phyloP scores from a whole-genome alignment of 495 filamentous ascomycete species.

The Neurospora tetraspora region DNA sequence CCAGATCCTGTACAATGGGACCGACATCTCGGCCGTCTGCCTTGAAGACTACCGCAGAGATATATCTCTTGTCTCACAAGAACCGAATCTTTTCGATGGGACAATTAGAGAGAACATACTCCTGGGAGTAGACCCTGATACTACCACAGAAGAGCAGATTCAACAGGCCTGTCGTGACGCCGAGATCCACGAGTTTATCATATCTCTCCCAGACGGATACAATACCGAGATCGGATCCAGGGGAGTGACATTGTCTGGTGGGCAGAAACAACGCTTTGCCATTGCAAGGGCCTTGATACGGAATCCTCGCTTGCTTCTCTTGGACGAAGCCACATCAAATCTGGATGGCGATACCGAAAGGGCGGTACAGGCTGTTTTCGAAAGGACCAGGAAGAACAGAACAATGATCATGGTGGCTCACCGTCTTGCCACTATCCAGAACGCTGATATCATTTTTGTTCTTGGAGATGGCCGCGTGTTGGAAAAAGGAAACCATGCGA shows the following conservation, averaged over 20 bases:
- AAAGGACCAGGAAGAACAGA: slow-evolving; percentile 48
- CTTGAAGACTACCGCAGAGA: slow-evolving; percentile 43
- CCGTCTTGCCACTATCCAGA: slow-evolving; percentile 46
- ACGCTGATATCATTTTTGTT: slow-evolving; percentile 50
- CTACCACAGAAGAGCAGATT: slow-evolving; percentile 31
- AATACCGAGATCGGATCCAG: slow-evolving; percentile 53
- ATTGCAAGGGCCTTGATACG: slow-evolving; percentile 71
- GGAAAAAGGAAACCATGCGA: slow-evolving; percentile 41
- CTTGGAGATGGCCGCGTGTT: slow-evolving; percentile 43
- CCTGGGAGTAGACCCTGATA: slow-evolving; percentile 36
- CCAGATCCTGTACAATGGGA: slow-evolving; percentile 38
- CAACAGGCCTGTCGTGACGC: slow-evolving; percentile 43
- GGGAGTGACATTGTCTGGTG: slow-evolving; percentile 61
- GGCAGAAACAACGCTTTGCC: slow-evolving; percentile 66
- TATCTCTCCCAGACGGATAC: slow-evolving; percentile 48
- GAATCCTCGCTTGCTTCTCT: slow-evolving; percentile 58
- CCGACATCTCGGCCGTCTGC: slow-evolving; percentile 33
- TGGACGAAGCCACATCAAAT: slow-evolving; percentile 74
- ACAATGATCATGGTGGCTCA: slow-evolving; percentile 75
- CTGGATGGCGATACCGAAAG: slow-evolving; percentile 69
- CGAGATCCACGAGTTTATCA: slow-evolving; percentile 49
- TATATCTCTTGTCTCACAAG: slow-evolving; percentile 50
- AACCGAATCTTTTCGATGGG: slow-evolving; percentile 51
- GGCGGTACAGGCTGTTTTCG: slow-evolving; percentile 61
- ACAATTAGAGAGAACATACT: slow-evolving; percentile 51